A percentile compares a stretch with the other conserved stretches of the same genome.
phyloP scores from a whole-genome alignment of 208 protist genomes.

The Leishmania martiniquensis region DNA sequence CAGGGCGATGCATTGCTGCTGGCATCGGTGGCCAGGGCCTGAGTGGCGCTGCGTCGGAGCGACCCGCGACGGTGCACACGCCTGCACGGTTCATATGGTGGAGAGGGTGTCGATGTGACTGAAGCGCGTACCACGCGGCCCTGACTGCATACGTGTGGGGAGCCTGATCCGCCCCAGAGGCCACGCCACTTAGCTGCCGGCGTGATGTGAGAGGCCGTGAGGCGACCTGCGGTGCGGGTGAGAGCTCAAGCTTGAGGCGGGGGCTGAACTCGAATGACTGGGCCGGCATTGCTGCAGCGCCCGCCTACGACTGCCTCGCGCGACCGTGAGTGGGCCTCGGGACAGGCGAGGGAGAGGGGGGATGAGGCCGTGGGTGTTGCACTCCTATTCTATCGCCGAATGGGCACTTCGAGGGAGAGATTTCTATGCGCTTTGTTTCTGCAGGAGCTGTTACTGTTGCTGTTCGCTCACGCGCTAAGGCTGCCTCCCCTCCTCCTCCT shows the following conservation, averaged over 20 bases:
- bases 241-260: too few species aligned
- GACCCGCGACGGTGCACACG: too few species aligned
- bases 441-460: neutral
- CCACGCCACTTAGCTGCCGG: neutral
- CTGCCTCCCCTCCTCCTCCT: neutral
- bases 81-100: neutral
- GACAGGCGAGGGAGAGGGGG: neutral
- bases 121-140: neutral
- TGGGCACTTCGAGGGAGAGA: neutral
- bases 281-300: too few species aligned
- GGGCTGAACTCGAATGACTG: too few species aligned
- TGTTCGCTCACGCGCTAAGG: neutral
- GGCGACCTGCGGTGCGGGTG: neutral
- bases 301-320: neutral
- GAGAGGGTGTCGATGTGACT: neutral
- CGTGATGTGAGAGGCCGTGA: neutral
- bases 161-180: neutral
- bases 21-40: too few species aligned
- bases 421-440: neutral
- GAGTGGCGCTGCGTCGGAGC: neutral
- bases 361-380: too few species aligned
- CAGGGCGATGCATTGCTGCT: too few species aligned
- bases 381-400: neutral
- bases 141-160: neutral
- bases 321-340: neutral